Conservation (phyloP, 768 basidiomycete genomes). For the Obba rivulosa region DNA sequence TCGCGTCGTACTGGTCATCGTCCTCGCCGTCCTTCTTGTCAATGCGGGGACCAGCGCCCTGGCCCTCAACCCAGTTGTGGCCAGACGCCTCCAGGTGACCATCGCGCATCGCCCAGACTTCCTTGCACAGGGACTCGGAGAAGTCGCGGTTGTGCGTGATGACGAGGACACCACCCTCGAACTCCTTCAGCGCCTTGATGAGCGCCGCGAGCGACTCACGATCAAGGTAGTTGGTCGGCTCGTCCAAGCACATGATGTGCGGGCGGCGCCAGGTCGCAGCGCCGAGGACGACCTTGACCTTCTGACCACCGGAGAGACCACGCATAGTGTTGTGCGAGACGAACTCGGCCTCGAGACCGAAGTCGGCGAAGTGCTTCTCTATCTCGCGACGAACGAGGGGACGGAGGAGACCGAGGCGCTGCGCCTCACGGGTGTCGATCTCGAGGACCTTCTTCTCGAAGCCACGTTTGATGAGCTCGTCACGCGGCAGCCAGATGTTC, state of each 20-base stretch:
- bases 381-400: constrained; percentile 98
- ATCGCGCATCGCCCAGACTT: constrained; percentile 99
- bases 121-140: constrained; percentile 95
- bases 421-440: constrained; percentile 95
- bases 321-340: constrained; percentile 99
- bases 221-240: constrained; percentile 99
- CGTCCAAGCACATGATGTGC: constrained; percentile 94
- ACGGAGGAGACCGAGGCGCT: constrained; percentile 89
- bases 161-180: constrained; percentile 97
- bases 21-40: constrained; percentile 93
- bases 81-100: constrained; percentile 95
- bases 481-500: constrained; percentile 97
- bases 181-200: constrained; percentile 95
- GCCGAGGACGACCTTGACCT: constrained; percentile 98
- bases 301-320: constrained; percentile 97
- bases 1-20: constrained; percentile 89
- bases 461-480: constrained; percentile 95
- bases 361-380: constrained; percentile 99
- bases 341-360: constrained; percentile 98
- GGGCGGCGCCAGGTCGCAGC: constrained; percentile 99
- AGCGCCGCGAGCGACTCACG: constrained; percentile 98
- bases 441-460: constrained; percentile 99
- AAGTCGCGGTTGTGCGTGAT: constrained; percentile 99
- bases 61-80: constrained; percentile 99
- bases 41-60: constrained; percentile 91